A percentile compares a stretch with the other conserved stretches of the same genome.
These are phyloP conservation scores for Lunularia cruciata DNA, from an alignment of 225 moss, liverwort and hornwort species.

Conservation along the genomic window DNA sequence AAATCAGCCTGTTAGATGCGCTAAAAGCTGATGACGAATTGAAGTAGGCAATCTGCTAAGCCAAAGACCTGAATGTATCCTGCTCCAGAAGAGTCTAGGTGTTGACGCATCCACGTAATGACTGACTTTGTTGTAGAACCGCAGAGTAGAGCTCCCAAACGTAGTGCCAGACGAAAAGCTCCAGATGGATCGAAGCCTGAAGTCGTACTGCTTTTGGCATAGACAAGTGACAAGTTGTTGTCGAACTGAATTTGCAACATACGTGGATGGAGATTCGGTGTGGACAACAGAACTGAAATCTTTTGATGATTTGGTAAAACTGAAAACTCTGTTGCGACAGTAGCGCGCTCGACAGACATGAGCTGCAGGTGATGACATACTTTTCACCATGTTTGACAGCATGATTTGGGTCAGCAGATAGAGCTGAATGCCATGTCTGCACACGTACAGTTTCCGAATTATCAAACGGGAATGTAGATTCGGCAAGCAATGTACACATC, in stretches of 20 bases:
- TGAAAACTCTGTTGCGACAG: conserved; percentile 5
- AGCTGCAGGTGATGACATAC: conserved; percentile 19
- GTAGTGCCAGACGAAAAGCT: neutral
- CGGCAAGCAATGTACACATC: no score
- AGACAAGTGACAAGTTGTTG: conserved; percentile 3
- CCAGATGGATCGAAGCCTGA: conserved; percentile 10
- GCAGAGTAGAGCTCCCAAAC: conserved; percentile 13
- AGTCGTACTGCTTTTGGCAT: neutral
- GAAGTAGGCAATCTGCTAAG: conserved; percentile 25
- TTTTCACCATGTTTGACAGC: conserved; percentile 38
- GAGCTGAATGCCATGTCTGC: conserved; percentile 23
- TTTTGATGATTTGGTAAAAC: conserved; percentile 13
- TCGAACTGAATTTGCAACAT: conserved; percentile 9
- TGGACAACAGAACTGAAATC: conserved; percentile 11
- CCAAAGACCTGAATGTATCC: conserved; percentile 41
- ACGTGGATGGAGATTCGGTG: neutral
- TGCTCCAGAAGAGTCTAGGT: conserved; percentile 20
- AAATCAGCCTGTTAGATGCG: conserved; percentile 15
- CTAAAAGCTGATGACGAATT: conserved; percentile 8
- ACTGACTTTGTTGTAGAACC: conserved; percentile 17
- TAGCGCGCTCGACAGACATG: conserved; percentile 18
- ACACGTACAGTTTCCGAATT: neutral
- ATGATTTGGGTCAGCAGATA: conserved; percentile 27
- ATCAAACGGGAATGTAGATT: no score
- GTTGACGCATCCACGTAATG: conserved; percentile 15